These are phyloP conservation scores for Leucosporidium creatinivorum DNA, from an alignment of 768 basidiomycete species.

Conservation along the genomic window DNA sequence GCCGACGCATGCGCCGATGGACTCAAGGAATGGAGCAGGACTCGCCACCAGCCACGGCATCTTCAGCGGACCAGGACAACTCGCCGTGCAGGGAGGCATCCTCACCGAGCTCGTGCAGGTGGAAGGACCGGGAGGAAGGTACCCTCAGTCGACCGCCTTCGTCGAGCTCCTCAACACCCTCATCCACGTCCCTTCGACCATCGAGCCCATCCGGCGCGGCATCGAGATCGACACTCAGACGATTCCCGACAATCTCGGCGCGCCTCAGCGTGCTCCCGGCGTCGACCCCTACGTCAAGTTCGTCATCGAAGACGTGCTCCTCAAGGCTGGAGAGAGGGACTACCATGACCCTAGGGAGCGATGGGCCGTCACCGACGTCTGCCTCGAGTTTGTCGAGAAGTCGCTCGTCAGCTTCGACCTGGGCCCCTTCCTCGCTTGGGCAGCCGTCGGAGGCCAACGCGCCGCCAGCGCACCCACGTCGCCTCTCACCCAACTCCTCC, in stretches of 20 bases:
- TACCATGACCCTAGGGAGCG: slow-evolving; percentile 67
- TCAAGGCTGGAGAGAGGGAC: slow-evolving; percentile 64
- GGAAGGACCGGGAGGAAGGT: slow-evolving; percentile 67
- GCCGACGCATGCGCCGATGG: slow-evolving; percentile 43
- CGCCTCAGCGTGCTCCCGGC: slow-evolving; percentile 61
- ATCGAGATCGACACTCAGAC: slow-evolving; percentile 61
- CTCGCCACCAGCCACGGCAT: slow-evolving; percentile 28
- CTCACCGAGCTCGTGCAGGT: slow-evolving; percentile 82
- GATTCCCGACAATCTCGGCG: slow-evolving; percentile 70
- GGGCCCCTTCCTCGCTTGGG: slow-evolving; percentile 56
- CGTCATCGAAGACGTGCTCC: slow-evolving; percentile 81
- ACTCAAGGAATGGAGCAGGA: slow-evolving; percentile 16
- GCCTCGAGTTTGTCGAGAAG: slow-evolving; percentile 76
- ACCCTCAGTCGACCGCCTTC: slow-evolving; percentile 85
- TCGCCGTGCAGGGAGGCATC: slow-evolving; percentile 56
- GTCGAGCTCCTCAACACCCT: slow-evolving; percentile 71
- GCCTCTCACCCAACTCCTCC: slow-evolving; percentile 37
- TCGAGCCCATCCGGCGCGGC: slow-evolving; percentile 43
- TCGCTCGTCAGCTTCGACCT: slow-evolving; percentile 74
- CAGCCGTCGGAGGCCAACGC: slow-evolving; percentile 15
- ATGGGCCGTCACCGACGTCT: slow-evolving; percentile 80
- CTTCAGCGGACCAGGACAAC: slow-evolving; percentile 50
- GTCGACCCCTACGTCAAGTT: slow-evolving; percentile 76
- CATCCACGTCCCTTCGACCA: slow-evolving; percentile 49
- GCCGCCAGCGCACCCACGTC: slow-evolving; percentile 9